phyloP scores from a whole-genome alignment of 129 eudicot species.

The carrot (Daucus carota) region DH1_v3.0 NC_030386.2:33064501-33065000 shows the following conservation, averaged over 20 bases:
- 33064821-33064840: conserved; percentile 31
- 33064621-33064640: conserved; percentile 66
- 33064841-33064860: neutral
- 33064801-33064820: conserved; percentile 71
- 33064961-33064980: conserved; percentile 89
- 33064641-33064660: conserved; percentile 43
- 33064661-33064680: conserved; percentile 22
- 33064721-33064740: conserved; percentile 38
- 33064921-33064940: conserved; percentile 91
- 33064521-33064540: conserved; percentile 1
- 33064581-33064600: neutral
- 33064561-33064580: neutral
- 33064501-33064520: conserved; percentile 44
- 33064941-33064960: conserved; percentile 83
- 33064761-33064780: conserved; percentile 48
- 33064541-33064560: neutral
- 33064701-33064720: conserved; percentile 24
- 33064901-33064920: conserved; percentile 88
- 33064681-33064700: conserved; percentile 20
- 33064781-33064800: conserved; percentile 74
- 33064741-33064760: conserved; percentile 17
- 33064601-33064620: conserved; percentile 59
- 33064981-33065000: conserved; percentile 91
- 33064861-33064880: neutral
- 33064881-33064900: conserved; percentile 22